A percentile compares a stretch with the other conserved stretches of the same genome.
Evolutionary conservation across 2,329 filamentous ascomycete species (phyloP).

Genomic region (Ascosphaera apis): DNA sequence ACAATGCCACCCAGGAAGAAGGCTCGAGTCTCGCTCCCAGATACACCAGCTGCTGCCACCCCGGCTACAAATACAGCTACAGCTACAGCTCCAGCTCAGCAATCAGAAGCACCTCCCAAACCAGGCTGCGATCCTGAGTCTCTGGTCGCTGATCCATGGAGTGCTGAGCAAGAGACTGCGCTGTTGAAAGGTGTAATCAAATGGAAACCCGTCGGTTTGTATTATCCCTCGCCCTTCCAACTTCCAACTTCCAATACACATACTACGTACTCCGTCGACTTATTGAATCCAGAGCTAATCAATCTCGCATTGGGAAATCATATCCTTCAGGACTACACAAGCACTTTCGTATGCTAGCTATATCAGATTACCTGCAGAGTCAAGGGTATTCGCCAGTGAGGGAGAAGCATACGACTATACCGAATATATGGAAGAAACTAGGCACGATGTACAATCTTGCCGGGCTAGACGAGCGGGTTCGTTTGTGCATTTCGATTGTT

Average conservation of each 20-base stretch:
- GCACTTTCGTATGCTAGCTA: slow-evolving; percentile 76
- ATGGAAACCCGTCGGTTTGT: slow-evolving; percentile 81
- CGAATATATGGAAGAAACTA: slow-evolving; percentile 80
- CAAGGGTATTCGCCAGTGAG: slow-evolving; percentile 50
- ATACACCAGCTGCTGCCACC: slow-evolving; percentile 10
- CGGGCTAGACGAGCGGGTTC: slow-evolving; percentile 64
- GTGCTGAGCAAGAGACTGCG: slow-evolving; percentile 80
- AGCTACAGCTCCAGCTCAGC: slow-evolving; percentile 10
- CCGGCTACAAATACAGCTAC: slow-evolving; percentile 10
- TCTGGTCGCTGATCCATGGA: slow-evolving; percentile 54
- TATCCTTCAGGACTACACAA: slow-evolving; percentile 54
- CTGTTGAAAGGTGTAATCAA: slow-evolving; percentile 80
- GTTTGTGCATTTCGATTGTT: slow-evolving; percentile 25
- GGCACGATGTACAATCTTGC: slow-evolving; percentile 63
- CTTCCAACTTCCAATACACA: too few relatives aligned
- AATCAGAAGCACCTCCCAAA: slow-evolving; percentile 11
- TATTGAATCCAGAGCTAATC: background rate
- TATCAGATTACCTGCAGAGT: slow-evolving; percentile 56
- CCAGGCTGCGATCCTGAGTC: slow-evolving; percentile 20
- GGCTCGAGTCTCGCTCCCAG: slow-evolving; percentile 25
- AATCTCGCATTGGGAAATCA: slow-evolving; percentile 3
- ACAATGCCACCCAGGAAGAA: slow-evolving; percentile 35
- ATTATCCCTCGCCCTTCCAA: background rate
- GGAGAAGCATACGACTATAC: slow-evolving; percentile 58
- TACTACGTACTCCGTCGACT: too few relatives aligned